These are phyloP conservation scores for Nakazawaea molendinolei DNA, from an alignment of 805 yeast species.

Conservation along the genomic window DNA sequence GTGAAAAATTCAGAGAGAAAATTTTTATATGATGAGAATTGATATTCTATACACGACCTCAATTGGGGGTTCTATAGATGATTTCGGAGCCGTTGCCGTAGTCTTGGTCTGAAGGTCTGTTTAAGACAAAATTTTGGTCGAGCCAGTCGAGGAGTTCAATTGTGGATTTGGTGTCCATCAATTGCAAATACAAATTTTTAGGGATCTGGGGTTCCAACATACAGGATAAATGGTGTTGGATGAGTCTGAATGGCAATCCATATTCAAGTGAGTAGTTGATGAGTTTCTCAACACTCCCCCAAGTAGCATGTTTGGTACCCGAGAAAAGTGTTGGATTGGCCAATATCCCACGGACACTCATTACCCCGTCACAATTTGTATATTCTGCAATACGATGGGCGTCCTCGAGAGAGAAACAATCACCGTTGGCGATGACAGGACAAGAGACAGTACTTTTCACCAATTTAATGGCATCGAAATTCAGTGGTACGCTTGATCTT, in stretches of 20 bases:
- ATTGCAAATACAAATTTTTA: slow-evolving; percentile 42
- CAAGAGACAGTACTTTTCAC: slow-evolving; percentile 51
- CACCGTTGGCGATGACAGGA: slow-evolving; percentile 98
- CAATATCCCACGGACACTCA: slow-evolving; percentile 90
- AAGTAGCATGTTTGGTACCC: slow-evolving; percentile 70
- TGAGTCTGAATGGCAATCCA: slow-evolving; percentile 78
- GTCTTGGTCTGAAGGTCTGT: slow-evolving; percentile 59
- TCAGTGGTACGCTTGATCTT: slow-evolving; percentile 76
- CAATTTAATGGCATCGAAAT: slow-evolving; percentile 71
- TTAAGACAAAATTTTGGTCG: slow-evolving; percentile 61
- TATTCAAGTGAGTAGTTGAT: slow-evolving; percentile 72
- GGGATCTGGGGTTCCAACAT: slow-evolving; percentile 62
- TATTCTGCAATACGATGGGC: slow-evolving; percentile 50
- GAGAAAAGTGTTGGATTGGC: slow-evolving; percentile 85
- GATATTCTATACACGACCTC: not conserved
- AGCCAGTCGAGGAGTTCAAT: slow-evolving; percentile 77
- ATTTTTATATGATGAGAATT: not conserved
- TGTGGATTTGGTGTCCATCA: slow-evolving; percentile 56
- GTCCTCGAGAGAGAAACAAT: slow-evolving; percentile 67
- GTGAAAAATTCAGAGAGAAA: not conserved
- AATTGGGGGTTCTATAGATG: not conserved
- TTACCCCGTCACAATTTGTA: slow-evolving; percentile 86
- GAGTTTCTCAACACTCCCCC: slow-evolving; percentile 84
- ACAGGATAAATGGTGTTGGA: slow-evolving; percentile 83
- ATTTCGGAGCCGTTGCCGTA: slow-evolving; percentile 39